Evolutionary conservation across 768 basidiomycete species (phyloP), one percentile per base, ranked within the genome.

Genomic region (Pisolithus tinctorius): DNA sequence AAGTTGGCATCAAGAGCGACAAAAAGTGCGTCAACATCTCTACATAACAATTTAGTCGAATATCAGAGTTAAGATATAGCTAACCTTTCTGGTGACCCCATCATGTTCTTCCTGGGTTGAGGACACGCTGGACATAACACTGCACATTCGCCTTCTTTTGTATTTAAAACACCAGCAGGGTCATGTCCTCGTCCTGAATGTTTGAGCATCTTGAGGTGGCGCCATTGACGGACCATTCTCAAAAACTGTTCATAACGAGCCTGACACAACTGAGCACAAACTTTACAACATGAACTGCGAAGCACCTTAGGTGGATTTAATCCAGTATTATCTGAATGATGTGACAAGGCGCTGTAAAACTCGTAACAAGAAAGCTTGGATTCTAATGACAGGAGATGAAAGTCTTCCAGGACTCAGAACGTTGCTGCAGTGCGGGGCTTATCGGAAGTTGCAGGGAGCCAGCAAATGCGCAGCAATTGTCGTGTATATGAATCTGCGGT

Each of bases 1-100:
- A 70, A 71, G 55, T 69, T 69, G 2, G 67, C 66, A 52, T 69
- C 68, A 4, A 70, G 59, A 0, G 59, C 60, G 4, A 69, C 43
- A 48, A 65, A 64, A 7, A 29, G 27, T 7, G 7, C 3, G 27
- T 29, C 7, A 7, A 29, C 27, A 29, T 29, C 27, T 7, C 27
- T 29, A 7, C 20, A 17, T 4, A 17, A 40, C n/a, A 29, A 5
- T 10, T 40, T 16, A 40, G n/a, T 17, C 16, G n/a, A 17, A 40
- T 16, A 4, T 40, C 3, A 20, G 39, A 40, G 20, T 20, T 8
- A 40, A 40, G 20, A 8, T 8, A 8, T 16, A 20, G 20, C 20
- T 20, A 20, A 20, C 20, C 20, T 20, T 20, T 20, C 20, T 20
- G 20, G 20, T 20, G 20, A 20, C 20, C 20, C 20, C 20, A 20